phyloP scores from a whole-genome alignment of 208 protist genomes.

The Crithidia acanthocephali region DNA sequence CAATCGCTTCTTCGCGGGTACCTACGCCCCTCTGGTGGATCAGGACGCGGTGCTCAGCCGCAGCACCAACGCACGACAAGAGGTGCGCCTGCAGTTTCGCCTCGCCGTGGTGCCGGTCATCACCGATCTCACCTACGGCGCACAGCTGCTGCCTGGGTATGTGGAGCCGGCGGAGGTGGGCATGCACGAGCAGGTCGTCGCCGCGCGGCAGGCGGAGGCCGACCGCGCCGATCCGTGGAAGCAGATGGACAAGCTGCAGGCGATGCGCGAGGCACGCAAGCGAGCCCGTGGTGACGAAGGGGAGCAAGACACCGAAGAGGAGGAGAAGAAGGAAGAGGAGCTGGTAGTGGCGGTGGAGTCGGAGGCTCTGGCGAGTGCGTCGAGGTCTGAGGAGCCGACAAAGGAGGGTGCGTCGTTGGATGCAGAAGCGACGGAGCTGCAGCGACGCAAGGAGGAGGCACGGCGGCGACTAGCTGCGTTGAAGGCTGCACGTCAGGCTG shows the following conservation, averaged over 20 bases:
- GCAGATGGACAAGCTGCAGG: slow-evolving; percentile 32
- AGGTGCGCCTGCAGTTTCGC: slow-evolving; percentile 67
- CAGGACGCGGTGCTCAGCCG: slow-evolving; percentile 32
- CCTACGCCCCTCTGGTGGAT: slow-evolving; percentile 23
- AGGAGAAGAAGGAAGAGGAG: slow-evolving; percentile 7
- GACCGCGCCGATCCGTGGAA: slow-evolving; percentile 25
- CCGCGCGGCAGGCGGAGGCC: slow-evolving; percentile 27
- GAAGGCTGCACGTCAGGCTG: slow-evolving; percentile 36
- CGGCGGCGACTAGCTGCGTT: slow-evolving; percentile 55
- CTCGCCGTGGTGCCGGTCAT: slow-evolving; percentile 52
- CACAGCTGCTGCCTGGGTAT: slow-evolving; percentile 43
- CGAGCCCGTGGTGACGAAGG: slow-evolving; percentile 26
- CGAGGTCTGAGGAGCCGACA: background rate
- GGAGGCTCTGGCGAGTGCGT: background rate
- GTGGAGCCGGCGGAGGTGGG: slow-evolving; percentile 32
- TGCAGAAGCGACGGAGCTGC: slow-evolving; percentile 32
- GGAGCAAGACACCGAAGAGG: slow-evolving; percentile 3
- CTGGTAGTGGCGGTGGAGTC: background rate
- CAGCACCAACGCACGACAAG: slow-evolving; percentile 37
- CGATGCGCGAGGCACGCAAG: slow-evolving; percentile 24
- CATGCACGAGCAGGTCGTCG: slow-evolving; percentile 21
- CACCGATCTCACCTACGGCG: slow-evolving; percentile 17
- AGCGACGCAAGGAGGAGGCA: slow-evolving; percentile 51
- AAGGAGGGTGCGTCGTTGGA: background rate
- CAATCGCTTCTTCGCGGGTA: slow-evolving; percentile 48